Conservation (phyloP, 805 yeast genomes). For the Priceomyces castillae region DNA sequence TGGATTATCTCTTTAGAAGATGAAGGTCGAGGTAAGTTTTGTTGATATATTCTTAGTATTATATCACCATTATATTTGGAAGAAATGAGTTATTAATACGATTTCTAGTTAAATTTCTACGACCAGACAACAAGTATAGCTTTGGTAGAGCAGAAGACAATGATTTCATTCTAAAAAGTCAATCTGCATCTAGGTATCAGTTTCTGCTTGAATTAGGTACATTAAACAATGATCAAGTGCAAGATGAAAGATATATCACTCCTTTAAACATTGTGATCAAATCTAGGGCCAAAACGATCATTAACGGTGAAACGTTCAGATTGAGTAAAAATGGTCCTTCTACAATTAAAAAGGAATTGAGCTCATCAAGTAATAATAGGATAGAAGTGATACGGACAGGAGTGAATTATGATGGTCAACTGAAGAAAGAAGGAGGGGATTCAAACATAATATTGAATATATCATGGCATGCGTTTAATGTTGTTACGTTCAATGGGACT, state of each 20-base stretch:
- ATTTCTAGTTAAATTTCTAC: slow-evolving; percentile 7
- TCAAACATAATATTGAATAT: slow-evolving; percentile 13
- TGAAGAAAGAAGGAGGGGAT: neutral
- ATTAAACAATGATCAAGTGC: slow-evolving; percentile 4
- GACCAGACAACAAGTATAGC: slow-evolving; percentile 13
- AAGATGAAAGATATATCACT: slow-evolving; percentile 9
- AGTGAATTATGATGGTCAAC: neutral
- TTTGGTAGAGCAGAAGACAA: slow-evolving; percentile 31
- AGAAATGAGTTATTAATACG: neutral
- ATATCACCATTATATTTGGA: neutral
- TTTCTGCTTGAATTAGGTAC: slow-evolving; percentile 18
- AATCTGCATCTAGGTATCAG: slow-evolving; percentile 31
- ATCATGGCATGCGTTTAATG: slow-evolving; percentile 21
- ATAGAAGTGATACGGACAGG: slow-evolving; percentile 8
- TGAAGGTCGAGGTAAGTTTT: neutral
- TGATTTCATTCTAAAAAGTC: slow-evolving; percentile 26
- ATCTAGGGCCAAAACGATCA: slow-evolving; percentile 29
- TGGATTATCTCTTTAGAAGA: neutral
- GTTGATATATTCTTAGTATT: neutral
- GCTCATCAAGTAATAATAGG: slow-evolving; percentile 1
- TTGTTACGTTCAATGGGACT: slow-evolving; percentile 7
- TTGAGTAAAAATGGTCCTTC: slow-evolving; percentile 4
- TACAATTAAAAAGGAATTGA: slow-evolving; percentile 3
- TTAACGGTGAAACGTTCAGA: slow-evolving; percentile 19
- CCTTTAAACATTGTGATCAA: slow-evolving; percentile 21